A percentile compares a stretch with the other conserved stretches of the same genome.
These are phyloP conservation scores for Fraxinus xanthoxyloides DNA, from an alignment of 305 asterid genomes.

Conservation along the genomic window DNA sequence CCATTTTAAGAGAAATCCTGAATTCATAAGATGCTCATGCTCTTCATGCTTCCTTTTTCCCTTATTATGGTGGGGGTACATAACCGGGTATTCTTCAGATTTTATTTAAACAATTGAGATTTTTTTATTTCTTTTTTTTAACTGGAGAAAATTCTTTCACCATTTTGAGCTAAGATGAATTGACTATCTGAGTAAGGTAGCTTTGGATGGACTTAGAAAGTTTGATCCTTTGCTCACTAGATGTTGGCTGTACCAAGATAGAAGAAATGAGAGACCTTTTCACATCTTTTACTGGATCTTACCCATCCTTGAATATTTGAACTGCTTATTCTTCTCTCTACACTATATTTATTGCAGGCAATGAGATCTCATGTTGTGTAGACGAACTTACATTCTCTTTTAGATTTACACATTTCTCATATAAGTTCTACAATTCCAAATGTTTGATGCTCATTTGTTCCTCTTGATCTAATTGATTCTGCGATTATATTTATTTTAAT, in stretches of 20 bases:
- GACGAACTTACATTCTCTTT: not conserved
- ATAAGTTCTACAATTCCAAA: not conserved
- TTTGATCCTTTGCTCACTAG: conserved; percentile 15
- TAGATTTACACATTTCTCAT: not conserved
- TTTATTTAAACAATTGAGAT: not conserved
- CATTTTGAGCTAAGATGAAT: conserved; percentile 16
- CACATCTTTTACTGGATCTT: conserved; percentile 2
- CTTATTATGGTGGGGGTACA: not conserved
- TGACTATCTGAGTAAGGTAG: not conserved
- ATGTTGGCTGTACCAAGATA: not conserved
- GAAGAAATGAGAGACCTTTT: conserved; percentile 13
- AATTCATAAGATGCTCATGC: conserved; percentile 14
- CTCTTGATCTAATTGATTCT: conserved; percentile 10
- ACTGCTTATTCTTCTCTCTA: conserved; percentile 5
- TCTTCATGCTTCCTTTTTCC: not conserved
- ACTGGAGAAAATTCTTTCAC: not conserved
- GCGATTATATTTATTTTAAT: conserved; percentile 13
- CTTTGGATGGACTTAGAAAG: not conserved
- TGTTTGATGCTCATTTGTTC: conserved; percentile 8
- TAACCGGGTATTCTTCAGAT: not conserved
- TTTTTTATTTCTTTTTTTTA: conserved; percentile 15
- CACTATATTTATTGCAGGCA: conserved; percentile 10
- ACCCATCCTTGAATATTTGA: conserved; percentile 10
- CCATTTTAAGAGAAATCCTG: not conserved
- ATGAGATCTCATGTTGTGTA: not conserved